Conservation (phyloP, 2,329 filamentous ascomycete species). For the Epichloe aotearoae region DNA sequence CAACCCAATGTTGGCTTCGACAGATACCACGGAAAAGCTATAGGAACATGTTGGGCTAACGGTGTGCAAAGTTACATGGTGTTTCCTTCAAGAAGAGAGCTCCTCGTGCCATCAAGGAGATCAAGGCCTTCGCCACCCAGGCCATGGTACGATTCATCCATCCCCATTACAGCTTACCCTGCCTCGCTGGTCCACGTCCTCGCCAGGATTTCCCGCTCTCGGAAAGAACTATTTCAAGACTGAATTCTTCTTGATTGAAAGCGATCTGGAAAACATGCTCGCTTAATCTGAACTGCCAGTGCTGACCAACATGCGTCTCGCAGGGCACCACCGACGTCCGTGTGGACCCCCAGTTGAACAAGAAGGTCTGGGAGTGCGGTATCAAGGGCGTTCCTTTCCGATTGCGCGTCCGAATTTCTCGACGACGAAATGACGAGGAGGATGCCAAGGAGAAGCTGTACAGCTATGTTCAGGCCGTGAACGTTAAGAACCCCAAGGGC, state of each 20-base stretch:
- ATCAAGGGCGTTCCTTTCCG: constrained; percentile 98
- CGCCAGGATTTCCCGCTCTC: not conserved
- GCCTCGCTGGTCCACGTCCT: not conserved
- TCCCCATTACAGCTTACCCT: too few relatives aligned
- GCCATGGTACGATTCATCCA: constrained; percentile 67
- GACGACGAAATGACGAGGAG: constrained; percentile 99
- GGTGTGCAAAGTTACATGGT: constrained; percentile 68
- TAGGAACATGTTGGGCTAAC: constrained; percentile 6
- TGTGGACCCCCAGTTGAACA: constrained; percentile 97
- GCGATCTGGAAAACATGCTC: not conserved
- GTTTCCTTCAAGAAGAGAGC: constrained; percentile 99
- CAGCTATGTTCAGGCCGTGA: constrained; percentile 98
- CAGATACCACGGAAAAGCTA: constrained; percentile 3
- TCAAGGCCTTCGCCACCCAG: constrained; percentile 82
- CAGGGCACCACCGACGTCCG: constrained; percentile 96
- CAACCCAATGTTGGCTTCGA: not conserved
- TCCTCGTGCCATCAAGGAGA: constrained; percentile 98
- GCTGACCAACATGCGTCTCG: constrained; percentile 11
- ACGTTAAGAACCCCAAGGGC: constrained; percentile 98
- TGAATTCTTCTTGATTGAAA: not conserved
- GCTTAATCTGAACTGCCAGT: not conserved
- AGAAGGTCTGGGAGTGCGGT: constrained; percentile 99
- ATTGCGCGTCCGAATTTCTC: constrained; percentile 94
- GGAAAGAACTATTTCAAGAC: not conserved
- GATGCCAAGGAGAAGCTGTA: constrained; percentile 99